A percentile compares a stretch with the other conserved stretches of the same genome.
Evolutionary conservation across 257 asterid species (phyloP).

Genomic region (Buddleja alternifolia): DNA sequence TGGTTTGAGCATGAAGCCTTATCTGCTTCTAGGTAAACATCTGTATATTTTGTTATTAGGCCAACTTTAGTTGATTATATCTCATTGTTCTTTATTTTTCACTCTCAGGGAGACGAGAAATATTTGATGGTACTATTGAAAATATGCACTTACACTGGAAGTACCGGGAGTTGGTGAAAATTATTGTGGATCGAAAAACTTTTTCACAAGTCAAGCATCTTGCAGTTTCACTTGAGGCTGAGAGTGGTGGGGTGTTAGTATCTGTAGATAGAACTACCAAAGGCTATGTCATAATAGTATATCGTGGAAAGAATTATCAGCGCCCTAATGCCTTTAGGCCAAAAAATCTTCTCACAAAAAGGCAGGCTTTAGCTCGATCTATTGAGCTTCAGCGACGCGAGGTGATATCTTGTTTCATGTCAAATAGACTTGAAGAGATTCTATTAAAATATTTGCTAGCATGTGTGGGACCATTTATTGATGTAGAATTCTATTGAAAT

Average conservation of each 20-base stretch:
- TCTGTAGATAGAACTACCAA: conserved; percentile 69
- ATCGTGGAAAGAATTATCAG: conserved; percentile 91
- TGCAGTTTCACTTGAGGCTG: conserved; percentile 85
- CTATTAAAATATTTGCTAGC: neutral
- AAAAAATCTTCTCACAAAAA: conserved; percentile 70
- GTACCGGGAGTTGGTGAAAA: conserved; percentile 86
- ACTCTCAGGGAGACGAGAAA: conserved; percentile 75
- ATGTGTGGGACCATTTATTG: neutral
- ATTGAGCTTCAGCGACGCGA: conserved; percentile 93
- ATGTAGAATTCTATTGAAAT: neutral
- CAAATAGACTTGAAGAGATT: neutral
- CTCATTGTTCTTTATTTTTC: conserved; percentile 19
- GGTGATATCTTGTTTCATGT: conserved; percentile 44
- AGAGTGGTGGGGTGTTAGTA: conserved; percentile 92
- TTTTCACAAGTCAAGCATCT: conserved; percentile 74
- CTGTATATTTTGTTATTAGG: neutral
- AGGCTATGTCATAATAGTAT: conserved; percentile 74
- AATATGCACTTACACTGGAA: conserved; percentile 98
- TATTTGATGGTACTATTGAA: conserved; percentile 89
- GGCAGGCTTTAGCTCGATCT: conserved; percentile 93
- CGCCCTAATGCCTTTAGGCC: conserved; percentile 69
- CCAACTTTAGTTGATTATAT: conserved; percentile 4
- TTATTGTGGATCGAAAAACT: conserved; percentile 64
- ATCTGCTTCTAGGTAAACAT: conserved; percentile 66
- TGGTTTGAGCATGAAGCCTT: conserved; percentile 94